Base-by-base conservation (phyloP, 2,329 filamentous ascomycete species). In the Torrubiellomyces zombiae region DNA sequence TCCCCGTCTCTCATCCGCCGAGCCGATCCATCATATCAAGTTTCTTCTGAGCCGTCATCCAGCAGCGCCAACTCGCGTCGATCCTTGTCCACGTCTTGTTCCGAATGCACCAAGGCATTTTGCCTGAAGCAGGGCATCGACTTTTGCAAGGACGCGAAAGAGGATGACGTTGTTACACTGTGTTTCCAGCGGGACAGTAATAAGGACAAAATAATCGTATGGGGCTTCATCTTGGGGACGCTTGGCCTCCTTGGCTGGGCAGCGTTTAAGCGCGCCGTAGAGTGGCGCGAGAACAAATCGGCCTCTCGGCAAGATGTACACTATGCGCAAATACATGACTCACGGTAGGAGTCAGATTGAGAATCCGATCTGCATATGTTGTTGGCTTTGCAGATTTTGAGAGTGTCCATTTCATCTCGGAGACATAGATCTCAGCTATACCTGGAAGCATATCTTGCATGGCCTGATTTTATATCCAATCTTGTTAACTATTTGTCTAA, bases 131-230 rank as follows among this genome's bases (percentile, higher is more conserved):
- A 69, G 32, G 58, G 58, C 35, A 62, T 75, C 14, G 64, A 65
- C 29, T 71, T 75, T 40, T 75, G 70, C 55, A 63, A 67, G 38
- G 57, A 61, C 34, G 67, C 67, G 26, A 59, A 61, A 34, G 67
- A 74, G 36, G 65, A 62, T 40, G 67, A 75, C 39, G 64, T 75
- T 12, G 50, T 65, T 20, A 70, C 70, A 15, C 56, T 60, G 40
- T 75, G 70, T 44, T 75, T 75, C 49, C 67, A 75, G 55, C 62
- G 70, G 34, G 70, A 75, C 45, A 70, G 64, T 43, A 61, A 62
- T 45, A 75, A 75, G 50, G 70, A 75, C 47, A 62, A 64, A 48
- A 58, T 74, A 36, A 73, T 75, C 18, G 70, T 75, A 4, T 69
- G 70, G 60, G 61, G 54, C 1, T 75, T 75, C 46, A 61, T 75